Evolutionary conservation across 805 yeast genomes (phyloP).

Genomic region (Pichia rugopelliculosa): DNA sequence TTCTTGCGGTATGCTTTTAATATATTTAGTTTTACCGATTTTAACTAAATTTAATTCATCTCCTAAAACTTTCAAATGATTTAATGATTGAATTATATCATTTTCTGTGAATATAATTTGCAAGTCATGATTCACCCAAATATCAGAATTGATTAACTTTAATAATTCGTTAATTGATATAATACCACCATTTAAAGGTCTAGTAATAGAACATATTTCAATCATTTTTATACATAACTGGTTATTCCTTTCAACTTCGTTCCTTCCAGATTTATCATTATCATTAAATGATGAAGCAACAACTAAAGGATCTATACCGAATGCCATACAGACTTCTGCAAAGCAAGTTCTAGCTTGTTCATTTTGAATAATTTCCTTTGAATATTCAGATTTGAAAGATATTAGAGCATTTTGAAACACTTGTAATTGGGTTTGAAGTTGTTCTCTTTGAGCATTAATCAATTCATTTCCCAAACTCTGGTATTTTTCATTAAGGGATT

Average conservation of each 20-base stretch:
- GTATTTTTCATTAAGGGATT: slow-evolving; percentile 29
- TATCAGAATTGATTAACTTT: slow-evolving; percentile 22
- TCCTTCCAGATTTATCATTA: slow-evolving; percentile 20
- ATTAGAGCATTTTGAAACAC: slow-evolving; percentile 72
- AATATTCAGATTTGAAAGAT: slow-evolving; percentile 69
- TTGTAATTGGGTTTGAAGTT: slow-evolving; percentile 60
- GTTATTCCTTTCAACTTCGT: slow-evolving; percentile 47
- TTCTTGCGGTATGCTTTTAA: slow-evolving; percentile 58
- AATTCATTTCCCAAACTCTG: slow-evolving; percentile 44
- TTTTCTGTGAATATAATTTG: slow-evolving; percentile 29
- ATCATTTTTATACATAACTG: slow-evolving; percentile 69
- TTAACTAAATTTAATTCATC: slow-evolving; percentile 60
- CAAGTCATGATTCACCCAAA: slow-evolving; percentile 21
- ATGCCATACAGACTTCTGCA: slow-evolving; percentile 64
- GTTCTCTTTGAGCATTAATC: slow-evolving; percentile 46
- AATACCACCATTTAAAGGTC: slow-evolving; percentile 76
- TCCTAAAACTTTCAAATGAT: slow-evolving; percentile 50
- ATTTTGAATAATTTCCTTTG: slow-evolving; percentile 56
- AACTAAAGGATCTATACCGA: slow-evolving; percentile 81
- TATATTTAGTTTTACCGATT: slow-evolving; percentile 50
- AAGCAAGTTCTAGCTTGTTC: slow-evolving; percentile 63
- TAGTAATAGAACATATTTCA: slow-evolving; percentile 64
- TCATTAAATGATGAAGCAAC: slow-evolving; percentile 25
- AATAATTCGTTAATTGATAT: slow-evolving; percentile 53
- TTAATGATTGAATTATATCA: slow-evolving; percentile 54